phyloP scores from a whole-genome alignment of 805 yeast species.

The Yamadazyma paraphyllophila region DNA sequence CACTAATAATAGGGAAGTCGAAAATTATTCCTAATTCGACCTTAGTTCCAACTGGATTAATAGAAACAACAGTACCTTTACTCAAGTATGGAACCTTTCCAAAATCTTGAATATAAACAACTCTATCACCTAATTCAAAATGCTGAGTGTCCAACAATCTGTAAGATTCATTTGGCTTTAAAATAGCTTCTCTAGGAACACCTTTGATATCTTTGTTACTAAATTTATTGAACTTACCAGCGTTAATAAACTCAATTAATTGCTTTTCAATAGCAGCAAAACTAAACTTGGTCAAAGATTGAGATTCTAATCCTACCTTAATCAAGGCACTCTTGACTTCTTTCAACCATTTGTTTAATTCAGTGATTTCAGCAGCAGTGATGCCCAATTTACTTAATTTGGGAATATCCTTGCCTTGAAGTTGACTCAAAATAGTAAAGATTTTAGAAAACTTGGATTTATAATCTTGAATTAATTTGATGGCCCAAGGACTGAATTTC shows the following conservation, averaged over 20 bases:
- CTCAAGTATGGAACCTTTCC: slow-evolving; percentile 88
- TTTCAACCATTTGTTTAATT: slow-evolving; percentile 48
- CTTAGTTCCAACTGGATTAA: slow-evolving; percentile 55
- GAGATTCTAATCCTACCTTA: slow-evolving; percentile 73
- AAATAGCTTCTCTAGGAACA: slow-evolving; percentile 80
- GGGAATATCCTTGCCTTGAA: slow-evolving; percentile 33
- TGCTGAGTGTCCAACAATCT: slow-evolving; percentile 70
- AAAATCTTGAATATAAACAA: slow-evolving; percentile 75
- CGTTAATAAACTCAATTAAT: slow-evolving; percentile 39
- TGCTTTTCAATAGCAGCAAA: slow-evolving; percentile 66
- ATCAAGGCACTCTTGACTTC: slow-evolving; percentile 47
- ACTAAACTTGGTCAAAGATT: slow-evolving; percentile 66
- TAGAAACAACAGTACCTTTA: slow-evolving; percentile 85
- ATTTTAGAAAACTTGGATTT: slow-evolving; percentile 58
- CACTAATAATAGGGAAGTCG: slow-evolving; percentile 80
- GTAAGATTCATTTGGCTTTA: slow-evolving; percentile 71
- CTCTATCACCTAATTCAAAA: slow-evolving; percentile 86
- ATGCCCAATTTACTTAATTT: slow-evolving; percentile 33
- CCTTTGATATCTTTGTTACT: slow-evolving; percentile 63
- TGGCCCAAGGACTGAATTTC: slow-evolving; percentile 80
- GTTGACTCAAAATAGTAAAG: slow-evolving; percentile 40
- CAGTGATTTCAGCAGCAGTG: slow-evolving; percentile 44
- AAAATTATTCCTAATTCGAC: slow-evolving; percentile 74
- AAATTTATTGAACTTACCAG: slow-evolving; percentile 43
- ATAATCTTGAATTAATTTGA: slow-evolving; percentile 63